Evolutionary conservation across 2,329 filamentous ascomycete genomes (phyloP).

Genomic region (Trichoderma koningii): DNA sequence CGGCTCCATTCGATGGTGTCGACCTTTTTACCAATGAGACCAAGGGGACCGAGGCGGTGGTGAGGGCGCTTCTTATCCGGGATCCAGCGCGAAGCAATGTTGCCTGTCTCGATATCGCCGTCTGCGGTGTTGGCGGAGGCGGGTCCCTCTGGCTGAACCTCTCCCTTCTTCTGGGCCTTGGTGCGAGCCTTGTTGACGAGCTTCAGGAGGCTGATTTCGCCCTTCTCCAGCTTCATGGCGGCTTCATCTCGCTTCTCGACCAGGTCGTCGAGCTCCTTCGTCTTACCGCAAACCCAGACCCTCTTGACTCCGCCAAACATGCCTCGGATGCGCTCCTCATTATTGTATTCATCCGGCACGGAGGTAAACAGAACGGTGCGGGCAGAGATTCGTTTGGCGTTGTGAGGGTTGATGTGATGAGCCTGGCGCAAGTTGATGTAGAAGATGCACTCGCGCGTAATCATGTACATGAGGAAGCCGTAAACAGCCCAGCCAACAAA

Average conservation of each 20-base stretch:
- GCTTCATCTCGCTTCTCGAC: constrained; percentile 75
- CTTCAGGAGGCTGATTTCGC: constrained; percentile 79
- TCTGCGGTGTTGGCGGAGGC: constrained; percentile 48
- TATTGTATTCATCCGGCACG: constrained; percentile 75
- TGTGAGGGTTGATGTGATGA: constrained; percentile 82
- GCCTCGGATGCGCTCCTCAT: constrained; percentile 69
- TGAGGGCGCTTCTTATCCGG: constrained; percentile 67
- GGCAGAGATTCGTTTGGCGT: constrained; percentile 82
- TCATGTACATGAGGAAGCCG: constrained; percentile 82
- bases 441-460: constrained; percentile 88
- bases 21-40: constrained; percentile 66
- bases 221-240: constrained; percentile 77
- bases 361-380: constrained; percentile 91
- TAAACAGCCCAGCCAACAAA: constrained; percentile 82
- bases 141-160: constrained; percentile 36
- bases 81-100: constrained; percentile 66
- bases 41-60: constrained; percentile 65
- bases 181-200: constrained; percentile 48
- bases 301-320: constrained; percentile 82
- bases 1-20: constrained; percentile 88
- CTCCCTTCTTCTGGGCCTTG: constrained; percentile 41
- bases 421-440: constrained; percentile 94
- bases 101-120: constrained; percentile 57
- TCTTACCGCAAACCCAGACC: constrained; percentile 80
- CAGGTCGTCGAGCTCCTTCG: constrained; percentile 71